A percentile compares a stretch with the other conserved stretches of the same genome.
phyloP scores from a whole-genome alignment of 75 land plant species.

The Ceratopteris richardii region DNA sequence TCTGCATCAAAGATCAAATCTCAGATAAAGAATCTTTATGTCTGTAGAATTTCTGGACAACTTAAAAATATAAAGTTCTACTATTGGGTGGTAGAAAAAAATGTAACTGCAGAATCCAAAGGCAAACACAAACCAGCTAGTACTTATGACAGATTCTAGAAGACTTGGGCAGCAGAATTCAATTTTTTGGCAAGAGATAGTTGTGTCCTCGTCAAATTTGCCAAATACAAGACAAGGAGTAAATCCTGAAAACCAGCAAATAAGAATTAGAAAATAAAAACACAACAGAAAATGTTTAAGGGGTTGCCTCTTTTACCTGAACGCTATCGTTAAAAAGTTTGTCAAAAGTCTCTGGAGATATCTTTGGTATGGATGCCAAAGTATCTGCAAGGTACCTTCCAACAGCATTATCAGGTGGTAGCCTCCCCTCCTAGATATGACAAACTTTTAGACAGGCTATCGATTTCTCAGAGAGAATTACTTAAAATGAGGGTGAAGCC shows the following conservation, averaged over 20 bases:
- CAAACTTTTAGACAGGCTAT: constrained; percentile 7
- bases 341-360: constrained; percentile 73
- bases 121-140: background rate
- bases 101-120: background rate
- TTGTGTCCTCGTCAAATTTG: constrained; percentile 88
- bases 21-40: background rate
- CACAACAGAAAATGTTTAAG: background rate
- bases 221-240: constrained; percentile 65
- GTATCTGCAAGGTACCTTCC: constrained; percentile 80
- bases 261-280: background rate
- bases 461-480: background rate
- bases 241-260: constrained; percentile 50
- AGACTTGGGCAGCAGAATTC: constrained; percentile 93
- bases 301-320: constrained; percentile 45
- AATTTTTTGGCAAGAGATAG: constrained; percentile 90
- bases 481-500: background rate
- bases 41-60: background rate
- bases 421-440: constrained; percentile 67
- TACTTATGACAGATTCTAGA: constrained; percentile 16
- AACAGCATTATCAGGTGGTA: constrained; percentile 60
- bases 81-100: background rate
- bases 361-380: constrained; percentile 67
- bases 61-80: background rate
- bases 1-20: no score
- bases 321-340: constrained; percentile 88